Conservation (phyloP, 192 early-diverging fungal species). For the Diversispora epigaea region DNA sequence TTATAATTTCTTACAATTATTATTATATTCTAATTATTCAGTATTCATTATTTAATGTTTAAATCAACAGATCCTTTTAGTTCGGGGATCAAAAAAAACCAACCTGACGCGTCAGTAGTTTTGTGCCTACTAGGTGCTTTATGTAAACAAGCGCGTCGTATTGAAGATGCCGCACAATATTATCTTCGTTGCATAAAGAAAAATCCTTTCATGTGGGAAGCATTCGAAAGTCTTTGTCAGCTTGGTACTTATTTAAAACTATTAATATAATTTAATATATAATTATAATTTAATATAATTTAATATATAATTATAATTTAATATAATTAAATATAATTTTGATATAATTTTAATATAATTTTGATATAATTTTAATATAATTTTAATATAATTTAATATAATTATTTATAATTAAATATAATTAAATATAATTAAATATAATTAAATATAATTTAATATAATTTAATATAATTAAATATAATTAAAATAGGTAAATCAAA, state of each 20-base stretch:
- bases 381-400: background rate
- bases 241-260: too few species aligned
- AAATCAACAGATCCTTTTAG: background rate
- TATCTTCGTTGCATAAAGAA: constrained; percentile 41
- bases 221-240: constrained; percentile 50
- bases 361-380: too few species aligned
- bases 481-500: constrained; percentile 15
- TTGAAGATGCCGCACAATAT: constrained; percentile 40
- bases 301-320: too few species aligned
- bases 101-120: constrained; percentile 26
- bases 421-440: background rate
- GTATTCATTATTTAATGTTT: background rate
- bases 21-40: constrained; percentile 4
- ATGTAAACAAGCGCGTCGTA: constrained; percentile 36
- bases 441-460: background rate
- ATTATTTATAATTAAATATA: too few species aligned
- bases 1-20: constrained; percentile 5
- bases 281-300: too few species aligned
- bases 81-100: background rate
- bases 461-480: background rate
- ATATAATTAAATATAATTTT: too few species aligned
- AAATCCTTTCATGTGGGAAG: constrained; percentile 54
- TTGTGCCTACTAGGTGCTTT: constrained; percentile 36
- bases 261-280: too few species aligned
- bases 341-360: too few species aligned